Conservation (phyloP, 2,329 filamentous ascomycete genomes). For the Phyllosticta capitalensis region DNA sequence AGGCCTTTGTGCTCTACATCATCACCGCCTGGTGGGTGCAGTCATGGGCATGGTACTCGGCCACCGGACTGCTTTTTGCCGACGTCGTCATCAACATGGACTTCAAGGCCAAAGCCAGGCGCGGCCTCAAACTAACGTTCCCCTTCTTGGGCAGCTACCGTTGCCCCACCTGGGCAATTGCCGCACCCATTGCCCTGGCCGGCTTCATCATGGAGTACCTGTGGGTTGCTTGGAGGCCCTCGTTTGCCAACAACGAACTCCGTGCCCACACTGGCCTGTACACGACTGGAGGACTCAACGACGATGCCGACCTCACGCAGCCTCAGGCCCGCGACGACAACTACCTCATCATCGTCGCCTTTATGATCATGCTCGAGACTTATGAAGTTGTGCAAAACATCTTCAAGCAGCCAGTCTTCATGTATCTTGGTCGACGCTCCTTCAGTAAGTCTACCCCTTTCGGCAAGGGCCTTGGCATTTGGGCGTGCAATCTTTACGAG, state of each 20-base stretch:
- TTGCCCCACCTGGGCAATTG: slow-evolving; percentile 24
- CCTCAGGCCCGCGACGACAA: slow-evolving; percentile 34
- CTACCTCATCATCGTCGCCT: slow-evolving; percentile 35
- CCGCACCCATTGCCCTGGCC: slow-evolving; percentile 21
- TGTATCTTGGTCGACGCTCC: slow-evolving; percentile 33
- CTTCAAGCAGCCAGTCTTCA: slow-evolving; percentile 26
- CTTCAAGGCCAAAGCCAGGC: slow-evolving; percentile 20
- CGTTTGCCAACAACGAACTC: slow-evolving; percentile 28
- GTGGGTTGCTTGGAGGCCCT: slow-evolving; percentile 32
- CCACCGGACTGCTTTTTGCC: slow-evolving; percentile 40
- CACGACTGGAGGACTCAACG: slow-evolving; percentile 28
- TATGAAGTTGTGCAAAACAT: slow-evolving; percentile 27
- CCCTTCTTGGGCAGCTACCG: slow-evolving; percentile 10
- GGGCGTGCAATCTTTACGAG: neutral
- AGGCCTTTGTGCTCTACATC: slow-evolving; percentile 32
- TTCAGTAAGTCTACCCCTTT: slow-evolving; percentile 30
- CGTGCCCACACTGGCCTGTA: slow-evolving; percentile 35
- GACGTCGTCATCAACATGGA: slow-evolving; percentile 36
- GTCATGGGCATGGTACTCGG: slow-evolving; percentile 38
- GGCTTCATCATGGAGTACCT: slow-evolving; percentile 35
- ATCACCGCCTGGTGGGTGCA: slow-evolving; percentile 39
- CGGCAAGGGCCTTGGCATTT: neutral
- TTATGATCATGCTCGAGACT: slow-evolving; percentile 33
- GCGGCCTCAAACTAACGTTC: neutral
- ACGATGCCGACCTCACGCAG: slow-evolving; percentile 22